Evolutionary conservation across 78 protist species (phyloP).

Genomic region (Dictyostelium discoideum): dicty_2.7 NC_007088.5:3218501-3219000

Average conservation of each 20-base stretch:
- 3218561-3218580: not conserved
- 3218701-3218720: not conserved
- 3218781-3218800: constrained; percentile 12
- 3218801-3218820: not conserved
- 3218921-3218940: constrained; percentile 9
- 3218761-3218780: constrained; percentile 21
- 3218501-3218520: no score
- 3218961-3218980: not conserved
- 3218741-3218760: constrained; percentile 32
- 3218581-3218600: no score
- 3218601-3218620: not conserved
- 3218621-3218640: not conserved
- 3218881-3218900: not conserved
- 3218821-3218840: constrained; percentile 4
- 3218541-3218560: constrained; percentile 15
- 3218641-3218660: constrained; percentile 3
- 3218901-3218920: constrained; percentile 11
- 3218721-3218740: constrained; percentile 20
- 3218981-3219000: not conserved
- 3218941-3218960: not conserved
- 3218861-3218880: not conserved
- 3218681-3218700: not conserved
- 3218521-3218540: not conserved
- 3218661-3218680: not conserved
- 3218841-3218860: not conserved